These are phyloP conservation scores for Salix exigua DNA, from an alignment of 345 rosid species.

Conservation along the genomic window DNA sequence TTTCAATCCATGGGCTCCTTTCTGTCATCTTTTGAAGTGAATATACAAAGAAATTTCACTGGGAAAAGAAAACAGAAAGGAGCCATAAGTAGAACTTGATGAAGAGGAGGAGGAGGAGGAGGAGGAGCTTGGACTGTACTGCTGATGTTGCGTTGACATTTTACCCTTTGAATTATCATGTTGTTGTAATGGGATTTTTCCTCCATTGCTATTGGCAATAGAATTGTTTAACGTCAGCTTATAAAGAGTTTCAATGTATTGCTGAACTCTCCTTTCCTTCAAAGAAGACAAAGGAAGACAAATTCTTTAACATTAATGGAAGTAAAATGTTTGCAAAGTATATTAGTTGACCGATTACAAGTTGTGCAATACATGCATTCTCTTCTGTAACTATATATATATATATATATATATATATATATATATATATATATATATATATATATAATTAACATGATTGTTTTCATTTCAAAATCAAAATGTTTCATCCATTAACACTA, in stretches of 20 bases:
- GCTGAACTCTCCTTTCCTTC: conserved; percentile 25
- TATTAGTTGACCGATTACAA: not conserved
- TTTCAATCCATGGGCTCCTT: no score
- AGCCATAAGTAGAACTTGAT: no score
- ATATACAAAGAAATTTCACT: no score
- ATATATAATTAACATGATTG: no score
- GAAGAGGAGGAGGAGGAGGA: no score
- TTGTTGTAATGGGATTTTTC: not conserved
- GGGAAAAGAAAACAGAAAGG: no score
- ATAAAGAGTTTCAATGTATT: conserved; percentile 16
- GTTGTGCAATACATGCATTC: conserved; percentile 13
- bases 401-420: no score
- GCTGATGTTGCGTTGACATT: not conserved
- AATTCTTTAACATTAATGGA: not conserved
- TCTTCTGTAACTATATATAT: conserved; percentile 14
- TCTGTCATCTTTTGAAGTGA: no score
- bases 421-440: no score
- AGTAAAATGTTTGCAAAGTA: not conserved
- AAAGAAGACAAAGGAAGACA: not conserved
- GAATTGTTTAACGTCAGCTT: conserved; percentile 16
- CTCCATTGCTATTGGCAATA: not conserved
- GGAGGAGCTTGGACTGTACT: no score
- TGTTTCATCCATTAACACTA: no score
- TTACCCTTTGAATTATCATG: not conserved
- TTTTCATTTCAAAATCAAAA: no score